Percentiles rank a stretch among this genome's conserved stretches.
Evolutionary conservation across 164 flowering plant species (phyloP).

Genomic region (Santalum album): DNA sequence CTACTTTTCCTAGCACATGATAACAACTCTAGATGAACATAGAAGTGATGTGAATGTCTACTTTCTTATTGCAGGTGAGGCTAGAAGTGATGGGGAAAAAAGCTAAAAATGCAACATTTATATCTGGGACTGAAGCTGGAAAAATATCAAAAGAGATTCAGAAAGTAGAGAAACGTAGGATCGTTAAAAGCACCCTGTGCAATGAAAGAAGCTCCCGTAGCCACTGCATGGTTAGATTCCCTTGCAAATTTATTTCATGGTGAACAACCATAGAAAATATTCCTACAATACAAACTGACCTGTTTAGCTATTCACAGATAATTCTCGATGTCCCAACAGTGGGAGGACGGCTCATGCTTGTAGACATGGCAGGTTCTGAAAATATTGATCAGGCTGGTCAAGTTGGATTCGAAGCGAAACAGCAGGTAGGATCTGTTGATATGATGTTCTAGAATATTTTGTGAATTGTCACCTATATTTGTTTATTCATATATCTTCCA

Average conservation of each 20-base stretch:
- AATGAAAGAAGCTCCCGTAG: constrained; percentile 97
- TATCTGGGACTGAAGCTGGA: constrained; percentile 90
- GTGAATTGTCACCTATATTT: no score
- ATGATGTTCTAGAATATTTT: no score
- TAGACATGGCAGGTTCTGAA: constrained; percentile 99
- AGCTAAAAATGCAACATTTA: constrained; percentile 91
- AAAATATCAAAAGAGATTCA: constrained; percentile 88
- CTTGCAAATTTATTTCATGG: background rate
- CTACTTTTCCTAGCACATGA: background rate
- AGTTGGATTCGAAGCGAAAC: constrained; percentile 85
- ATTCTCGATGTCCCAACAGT: constrained; percentile 89
- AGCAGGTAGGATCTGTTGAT: constrained; percentile 55
- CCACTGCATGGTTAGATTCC: constrained; percentile 80
- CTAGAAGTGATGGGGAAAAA: constrained; percentile 97
- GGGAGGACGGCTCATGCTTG: constrained; percentile 95
- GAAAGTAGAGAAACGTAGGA: constrained; percentile 92
- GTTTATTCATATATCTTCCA: background rate
- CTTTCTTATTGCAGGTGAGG: constrained; percentile 42
- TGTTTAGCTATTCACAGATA: constrained; percentile 43
- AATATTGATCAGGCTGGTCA: constrained; percentile 99
- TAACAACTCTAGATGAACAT: no score
- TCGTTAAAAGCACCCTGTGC: constrained; percentile 77
- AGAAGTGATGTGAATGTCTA: background rate
- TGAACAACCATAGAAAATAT: background rate
- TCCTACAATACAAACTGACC: background rate